Percentiles rank a stretch among this genome's conserved stretches.
Evolutionary conservation across 2,329 filamentous ascomycete genomes (phyloP).

Genomic region (Fusarium virguliforme): DNA sequence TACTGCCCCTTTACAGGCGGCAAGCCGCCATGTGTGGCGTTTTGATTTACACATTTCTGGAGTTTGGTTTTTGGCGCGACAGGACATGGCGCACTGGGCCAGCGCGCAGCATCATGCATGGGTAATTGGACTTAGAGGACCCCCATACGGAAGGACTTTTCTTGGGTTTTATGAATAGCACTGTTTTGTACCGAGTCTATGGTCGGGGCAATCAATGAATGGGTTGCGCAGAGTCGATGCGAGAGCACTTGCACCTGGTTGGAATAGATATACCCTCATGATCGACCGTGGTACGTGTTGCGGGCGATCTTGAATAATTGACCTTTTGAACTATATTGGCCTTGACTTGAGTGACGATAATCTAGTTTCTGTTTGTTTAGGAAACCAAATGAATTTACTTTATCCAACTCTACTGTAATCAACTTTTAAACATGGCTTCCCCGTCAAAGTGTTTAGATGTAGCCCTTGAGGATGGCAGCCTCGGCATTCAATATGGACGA

Average conservation of each 20-base stretch:
- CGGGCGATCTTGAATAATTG: slow-evolving; percentile 36
- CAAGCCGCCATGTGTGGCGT: slow-evolving; percentile 29
- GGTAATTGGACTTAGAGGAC: slow-evolving; percentile 32
- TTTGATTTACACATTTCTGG: slow-evolving; percentile 39
- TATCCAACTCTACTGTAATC: slow-evolving; percentile 13
- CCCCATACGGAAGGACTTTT: slow-evolving; percentile 27
- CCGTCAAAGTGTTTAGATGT: slow-evolving; percentile 68
- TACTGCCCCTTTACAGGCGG: slow-evolving; percentile 16
- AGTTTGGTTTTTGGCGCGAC: slow-evolving; percentile 37
- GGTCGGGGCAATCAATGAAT: slow-evolving; percentile 32
- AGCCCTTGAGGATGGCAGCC: slow-evolving; percentile 91
- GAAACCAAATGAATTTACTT: slow-evolving; percentile 17
- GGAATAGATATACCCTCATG: slow-evolving; percentile 45
- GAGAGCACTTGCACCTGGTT: slow-evolving; percentile 28
- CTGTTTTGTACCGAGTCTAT: slow-evolving; percentile 15
- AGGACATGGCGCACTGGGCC: slow-evolving; percentile 26
- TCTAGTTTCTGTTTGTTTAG: no score
- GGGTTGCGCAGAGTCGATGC: slow-evolving; percentile 25
- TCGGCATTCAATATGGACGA: slow-evolving; percentile 96
- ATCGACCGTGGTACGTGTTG: slow-evolving; percentile 30
- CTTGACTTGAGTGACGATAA: no score
- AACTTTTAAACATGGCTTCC: slow-evolving; percentile 20
- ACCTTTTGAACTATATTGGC: slow-evolving; percentile 18
- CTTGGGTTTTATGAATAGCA: slow-evolving; percentile 14
- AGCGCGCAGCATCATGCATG: slow-evolving; percentile 32